Base-by-base conservation (phyloP, 2,329 filamentous ascomycete species). In the Alternaria sp. region DNA sequence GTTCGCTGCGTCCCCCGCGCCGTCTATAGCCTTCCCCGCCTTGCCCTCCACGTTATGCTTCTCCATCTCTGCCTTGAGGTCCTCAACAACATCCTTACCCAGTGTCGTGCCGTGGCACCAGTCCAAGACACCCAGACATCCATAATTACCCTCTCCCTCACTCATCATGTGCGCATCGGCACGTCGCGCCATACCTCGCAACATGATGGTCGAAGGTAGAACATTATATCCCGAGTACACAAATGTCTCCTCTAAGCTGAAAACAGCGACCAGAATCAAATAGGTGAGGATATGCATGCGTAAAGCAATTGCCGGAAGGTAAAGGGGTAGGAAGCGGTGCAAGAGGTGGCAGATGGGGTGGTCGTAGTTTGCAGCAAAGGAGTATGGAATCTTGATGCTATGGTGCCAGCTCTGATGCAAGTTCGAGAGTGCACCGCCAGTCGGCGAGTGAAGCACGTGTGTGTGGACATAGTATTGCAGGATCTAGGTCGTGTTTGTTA, bases 401-500 rank as follows among this genome's bases (percentile, higher is more conserved):
- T 92, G 88, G 59, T 88, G 86, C 87, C 87, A 89, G 34, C 71
- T 68, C 20, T 78, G 63, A 68, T 89, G 87, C 72, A 79, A 71
- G 18, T 67, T 51, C 14, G 75, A 75, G 6, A 79, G 59, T 30
- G 60, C 70, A 16, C 72, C 69, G 38, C 71, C 68, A 16, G 48
- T 64, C 0, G 76, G 68, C 0, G 73, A 78, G 79, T 97, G 93
- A 9, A 97, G 84, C 27, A 90, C 60, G 72, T 86, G 86, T 53
- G 91, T 89, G 79, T 97, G 93, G 67, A 92, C 84, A 69, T 88
- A 85, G 76, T 96, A 97, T 59, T 89, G 86, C 11, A 93, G 74
- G 7, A 87, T 71, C 81, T 92, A 18, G 3, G 32, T 16, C 18
- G 10, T 32, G 2, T 32, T 8, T 11, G 16, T 63, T 22, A 63